phyloP scores from a whole-genome alignment of 2,329 filamentous ascomycete genomes.

The Colletotrichum tofieldiae region DNA sequence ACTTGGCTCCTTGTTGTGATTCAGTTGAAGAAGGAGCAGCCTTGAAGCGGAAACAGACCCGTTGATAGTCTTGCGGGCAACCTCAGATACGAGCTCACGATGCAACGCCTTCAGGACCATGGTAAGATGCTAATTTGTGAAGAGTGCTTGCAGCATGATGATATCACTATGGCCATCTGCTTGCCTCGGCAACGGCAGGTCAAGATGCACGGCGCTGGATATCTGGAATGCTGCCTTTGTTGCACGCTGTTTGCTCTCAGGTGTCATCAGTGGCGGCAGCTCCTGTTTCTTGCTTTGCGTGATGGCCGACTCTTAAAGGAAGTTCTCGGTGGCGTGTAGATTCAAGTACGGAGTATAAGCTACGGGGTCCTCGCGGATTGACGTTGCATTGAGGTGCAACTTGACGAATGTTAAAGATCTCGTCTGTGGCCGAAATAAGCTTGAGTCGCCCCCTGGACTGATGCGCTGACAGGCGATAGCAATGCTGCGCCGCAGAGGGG shows the following conservation, averaged over 20 bases:
- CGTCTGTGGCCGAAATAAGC: constrained; percentile 11
- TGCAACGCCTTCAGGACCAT: constrained; percentile 50
- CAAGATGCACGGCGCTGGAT: constrained; percentile 37
- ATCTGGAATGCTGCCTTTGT: constrained; percentile 39
- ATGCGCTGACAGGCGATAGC: too few relatives aligned
- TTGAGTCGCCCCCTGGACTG: too few relatives aligned
- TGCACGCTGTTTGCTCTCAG: constrained; percentile 33
- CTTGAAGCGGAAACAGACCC: not conserved
- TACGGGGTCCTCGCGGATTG: constrained; percentile 36
- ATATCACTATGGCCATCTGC: constrained; percentile 23
- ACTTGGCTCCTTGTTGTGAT: not conserved
- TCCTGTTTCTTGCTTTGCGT: constrained; percentile 30
- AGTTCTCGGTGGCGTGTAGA: constrained; percentile 39
- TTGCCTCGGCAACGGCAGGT: constrained; percentile 25
- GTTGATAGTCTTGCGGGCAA: not conserved
- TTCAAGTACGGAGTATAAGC: constrained; percentile 41
- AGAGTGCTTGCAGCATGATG: constrained; percentile 37
- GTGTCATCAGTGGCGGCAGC: constrained; percentile 28
- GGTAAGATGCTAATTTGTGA: constrained; percentile 40
- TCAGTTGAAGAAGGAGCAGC: not conserved
- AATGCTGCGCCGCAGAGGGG: too few relatives aligned
- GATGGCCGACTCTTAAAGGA: constrained; percentile 40
- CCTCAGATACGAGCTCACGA: not conserved
- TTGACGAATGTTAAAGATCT: constrained; percentile 32
- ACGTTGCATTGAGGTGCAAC: constrained; percentile 37